Evolutionary conservation across 192 early-diverging fungal species (phyloP), one percentile per base, ranked within the genome.

Genomic region (Backusella tarrabulga): DNA sequence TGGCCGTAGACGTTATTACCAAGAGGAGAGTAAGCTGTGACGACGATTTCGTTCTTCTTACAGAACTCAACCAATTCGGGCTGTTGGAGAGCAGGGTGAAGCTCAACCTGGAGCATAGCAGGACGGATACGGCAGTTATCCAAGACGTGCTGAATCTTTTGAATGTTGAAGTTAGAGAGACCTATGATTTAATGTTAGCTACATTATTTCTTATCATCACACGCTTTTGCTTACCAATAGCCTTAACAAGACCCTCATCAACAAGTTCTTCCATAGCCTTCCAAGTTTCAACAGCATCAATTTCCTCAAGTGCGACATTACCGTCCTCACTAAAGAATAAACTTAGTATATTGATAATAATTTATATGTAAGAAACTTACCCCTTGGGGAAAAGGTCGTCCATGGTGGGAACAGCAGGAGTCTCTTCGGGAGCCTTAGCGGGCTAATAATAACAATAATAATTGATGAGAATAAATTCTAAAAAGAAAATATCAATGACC

Each of bases 11-110:
- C 67, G 50, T 80, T 80, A 71, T 81, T 81, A 29, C 95, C 95
- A 23, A 96, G 85, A 21, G 96, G 95, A 41, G 91, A 92, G 86
- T 96, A 97, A 2, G 91, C 95, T n/a, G 93, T 95, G 40, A 95
- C 75, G 15, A 80, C 83, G 66, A 98, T 95, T 36, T 86, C 83
- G 71, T 94, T 83, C 60, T 86, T 72, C 73, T 90, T 80, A 84
- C 91, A 92, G 85, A 87, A 96, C 34, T 90, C 90, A 68, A 97
- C 79, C 21, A 98, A 87, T 63, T 91, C 91, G 34, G 76, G 78
- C 73, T 92, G 92, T 14, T 85, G 91, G 54, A 92, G 83, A 82
- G 83, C 90, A 38, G 95, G 95, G 78, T 96, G 94, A 35, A 94
- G 79, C 81, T 98, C 97, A 70, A 96, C 84, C 84, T 98, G 96